Base-by-base conservation (phyloP, 192 early-diverging fungal species). In the Dissophora ornata region DNA sequence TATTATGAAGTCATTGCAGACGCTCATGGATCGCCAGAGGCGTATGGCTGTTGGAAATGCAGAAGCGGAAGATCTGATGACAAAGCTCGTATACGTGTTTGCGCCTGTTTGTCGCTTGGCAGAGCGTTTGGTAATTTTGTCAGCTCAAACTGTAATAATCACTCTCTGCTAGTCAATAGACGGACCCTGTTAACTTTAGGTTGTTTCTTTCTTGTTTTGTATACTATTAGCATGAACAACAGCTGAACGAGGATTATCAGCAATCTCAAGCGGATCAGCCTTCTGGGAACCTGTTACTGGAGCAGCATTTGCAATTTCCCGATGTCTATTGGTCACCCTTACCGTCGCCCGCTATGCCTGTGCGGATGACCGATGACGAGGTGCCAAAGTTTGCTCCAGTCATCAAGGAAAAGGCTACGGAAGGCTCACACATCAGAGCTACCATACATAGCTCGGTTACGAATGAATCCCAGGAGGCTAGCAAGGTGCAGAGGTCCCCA, bases 1-100 rank as follows among this genome's bases (percentile, higher is more conserved):
- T 53, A 83, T 89, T n/a, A 90, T 90, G 88, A 84, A 89, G 51
- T 66, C 71, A 9, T 63, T 90, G 5, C 81, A 90, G 46, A 80
- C 82, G n/a, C 46, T 90, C 10, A 86, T 86, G 79, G 87, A 90
- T 62, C 59, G 81, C 25, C 86, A 87, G 66, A 70, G 84, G n/a
- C 62, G 71, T 6, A 81, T 87, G 75, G 81, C 82, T 13, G 87
- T 88, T 4, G 84, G 82, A 5, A 89, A 88, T 55, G 75, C 85
- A 3, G 89, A 87, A 45, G 89, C 81, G 1, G 85, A 89, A 57
- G 89, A 90, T 34, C 53, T 90, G 13, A 26, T 90, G 32, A 85
- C 87, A 0, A 84, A 85, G 54, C 58, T 90, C 18, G 77, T 87
- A 11, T 90, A 85, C 61, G 79, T 82, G 1, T 88, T 90, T 74